These are phyloP conservation scores for Russula emetica DNA, from an alignment of 768 basidiomycete species.

Conservation along the genomic window DNA sequence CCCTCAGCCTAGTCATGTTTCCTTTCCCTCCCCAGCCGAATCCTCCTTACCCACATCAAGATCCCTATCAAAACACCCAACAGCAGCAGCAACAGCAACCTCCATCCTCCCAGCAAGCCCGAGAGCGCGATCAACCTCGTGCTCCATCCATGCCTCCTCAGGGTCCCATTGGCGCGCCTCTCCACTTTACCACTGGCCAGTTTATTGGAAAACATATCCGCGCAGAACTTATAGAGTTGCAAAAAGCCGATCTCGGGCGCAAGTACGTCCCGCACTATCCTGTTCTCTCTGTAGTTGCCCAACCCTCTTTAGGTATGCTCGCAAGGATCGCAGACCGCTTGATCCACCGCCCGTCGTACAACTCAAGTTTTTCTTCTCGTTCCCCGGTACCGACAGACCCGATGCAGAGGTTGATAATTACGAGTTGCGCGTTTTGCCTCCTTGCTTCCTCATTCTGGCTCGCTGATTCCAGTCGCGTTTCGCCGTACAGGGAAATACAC, in stretches of 20 bases:
- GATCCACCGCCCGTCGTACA: conserved; percentile 32
- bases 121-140: conserved; percentile 19
- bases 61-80: conserved; percentile 2
- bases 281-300: neutral
- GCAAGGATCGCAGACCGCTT: conserved; percentile 31
- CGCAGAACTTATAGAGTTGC: conserved; percentile 31
- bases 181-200: conserved; percentile 33
- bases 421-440: conserved; percentile 20
- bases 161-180: conserved; percentile 30
- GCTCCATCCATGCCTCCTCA: conserved; percentile 11
- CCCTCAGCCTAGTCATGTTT: conserved; percentile 19
- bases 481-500: conserved; percentile 47
- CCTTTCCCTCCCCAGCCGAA: conserved; percentile 8
- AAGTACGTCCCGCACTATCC: conserved; percentile 29
- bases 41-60: neutral
- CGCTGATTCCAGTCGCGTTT: neutral
- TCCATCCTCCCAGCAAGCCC: neutral
- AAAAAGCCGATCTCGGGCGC: conserved; percentile 36
- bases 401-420: conserved; percentile 25
- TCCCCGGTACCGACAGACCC: conserved; percentile 11
- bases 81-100: conserved; percentile 10
- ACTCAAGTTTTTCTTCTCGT: conserved; percentile 29
- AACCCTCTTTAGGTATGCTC: conserved; percentile 27
- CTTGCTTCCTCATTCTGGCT: conserved; percentile 6
- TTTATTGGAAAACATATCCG: conserved; percentile 33